Percentiles rank a stretch among this genome's conserved stretches.
Evolutionary conservation across 306 rosid genomes (phyloP).

Genomic region (Rosa persica): DNA sequence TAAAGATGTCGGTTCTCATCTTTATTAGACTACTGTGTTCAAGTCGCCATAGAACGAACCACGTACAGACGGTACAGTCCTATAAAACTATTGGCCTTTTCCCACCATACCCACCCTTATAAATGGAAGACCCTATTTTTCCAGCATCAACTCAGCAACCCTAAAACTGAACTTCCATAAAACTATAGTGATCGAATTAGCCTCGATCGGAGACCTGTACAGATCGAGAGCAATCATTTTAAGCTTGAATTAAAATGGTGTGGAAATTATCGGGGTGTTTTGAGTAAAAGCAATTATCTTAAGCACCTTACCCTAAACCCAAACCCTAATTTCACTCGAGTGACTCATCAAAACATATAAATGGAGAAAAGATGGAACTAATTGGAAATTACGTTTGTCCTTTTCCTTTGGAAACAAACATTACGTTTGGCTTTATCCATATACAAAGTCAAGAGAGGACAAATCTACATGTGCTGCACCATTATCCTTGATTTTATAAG

Average conservation of each 20-base stretch:
- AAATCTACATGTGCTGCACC: conserved; percentile 4
- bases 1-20: background rate
- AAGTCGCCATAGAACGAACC: background rate
- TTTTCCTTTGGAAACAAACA: background rate
- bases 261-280: background rate
- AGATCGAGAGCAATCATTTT: background rate
- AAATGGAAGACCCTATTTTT: background rate
- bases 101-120: background rate
- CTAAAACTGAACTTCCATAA: background rate
- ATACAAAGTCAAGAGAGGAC: conserved; percentile 11
- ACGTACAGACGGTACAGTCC: background rate
- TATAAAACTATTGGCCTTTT: background rate
- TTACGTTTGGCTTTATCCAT: conserved; percentile 13
- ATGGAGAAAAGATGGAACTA: background rate
- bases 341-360: background rate
- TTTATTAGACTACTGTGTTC: background rate
- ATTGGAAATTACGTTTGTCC: conserved; percentile 20
- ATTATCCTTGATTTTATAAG: conserved; percentile 31
- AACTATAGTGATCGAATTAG: no score
- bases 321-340: background rate
- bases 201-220: no score
- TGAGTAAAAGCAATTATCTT: background rate
- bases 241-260: background rate
- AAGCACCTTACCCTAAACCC: background rate
- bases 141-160: background rate